Base-by-base conservation (phyloP, 495 filamentous ascomycete genomes). In the Friedmanniomyces simplex region DNA sequence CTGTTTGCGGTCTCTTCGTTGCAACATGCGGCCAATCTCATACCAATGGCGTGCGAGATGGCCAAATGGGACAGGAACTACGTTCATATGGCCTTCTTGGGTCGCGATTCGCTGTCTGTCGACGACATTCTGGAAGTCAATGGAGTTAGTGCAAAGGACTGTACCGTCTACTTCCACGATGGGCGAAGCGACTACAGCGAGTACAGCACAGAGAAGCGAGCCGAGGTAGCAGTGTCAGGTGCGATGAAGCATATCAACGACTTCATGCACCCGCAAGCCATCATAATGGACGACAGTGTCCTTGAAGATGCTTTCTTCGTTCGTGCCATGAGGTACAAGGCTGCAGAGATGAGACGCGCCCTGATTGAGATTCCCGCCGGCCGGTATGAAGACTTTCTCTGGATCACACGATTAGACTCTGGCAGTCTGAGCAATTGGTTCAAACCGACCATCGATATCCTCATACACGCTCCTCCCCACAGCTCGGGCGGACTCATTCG, bases 381-480 rank as follows among this genome's bases (percentile, higher is more conserved):
- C 52, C 72, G 75, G 5, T 72, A 75, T 4, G 79, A 81, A 43
- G 77, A 77, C 47, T 68, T 94, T 28, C 76, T 79, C 67, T 95
- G 89, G 89, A 76, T 93, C 20, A 80, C 87, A 2, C 76, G 80
- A 52, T 71, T 95, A 36, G 86, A 91, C 62, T 83, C 83, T 57
- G 74, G 77, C 50, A 82, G 88, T 30, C 72, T 95, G 54, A 75
- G 69, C 67, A 87, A 77, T 26, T 95, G 89, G 89, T 82, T 88
- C 62, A 79, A 80, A 43, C 71, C 85, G 6, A 78, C 74, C 37
- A 74, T 95, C 48, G 87, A 94, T 52, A 85, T 95, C 22, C 67
- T 91, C 10, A 79, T 95, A 32, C 84, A 89, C 49, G 85, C 84
- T n/a, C 74, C 82, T 13, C 67, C 78, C 8, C 74, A 80, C 2